Evolutionary conservation across 352 stramenopile genomes (phyloP), one percentile per base, ranked within the genome.

Genomic region (Phytophthora capsici): DNA sequence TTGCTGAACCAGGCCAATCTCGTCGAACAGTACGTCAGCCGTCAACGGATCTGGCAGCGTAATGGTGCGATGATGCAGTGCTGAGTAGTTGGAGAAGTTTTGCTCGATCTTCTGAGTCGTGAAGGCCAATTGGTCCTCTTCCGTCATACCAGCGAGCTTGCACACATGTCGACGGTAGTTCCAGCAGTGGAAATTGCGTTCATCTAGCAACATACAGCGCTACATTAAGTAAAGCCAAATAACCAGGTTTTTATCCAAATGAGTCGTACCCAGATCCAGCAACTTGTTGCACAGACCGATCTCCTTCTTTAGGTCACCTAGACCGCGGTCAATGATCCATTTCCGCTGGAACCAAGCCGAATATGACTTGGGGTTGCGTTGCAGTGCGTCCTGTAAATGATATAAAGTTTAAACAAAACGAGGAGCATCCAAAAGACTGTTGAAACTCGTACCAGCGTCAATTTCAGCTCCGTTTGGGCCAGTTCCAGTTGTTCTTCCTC

Each of bases 111-210:
- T 98, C 25, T 87, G 64, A n/a, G 80, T 93, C 12, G 96, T 98
- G 71, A 99, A 99, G 23, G 89, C 88, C 45, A 98, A 84, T 64
- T 99, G 91, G 19, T 95, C 73, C 6, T 94, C 72, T 16, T 71
- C 53, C 0, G 75, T 69, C 2, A 86, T 57, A 17, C 75, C 75
- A 8, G 80, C 78, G 46, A 89, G 64, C 19, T 82, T 76, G 53
- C 82, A 86, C 19, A 94, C 80, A 65, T 92, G 76, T 30, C 82
- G 84, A 22, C 86, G 95, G 75, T 99, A 99, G 71, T 99, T 99
- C 96, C 97, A 99, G 74, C 97, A 99, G 73, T 99, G 98, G 71
- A 99, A 99, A 66, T 99, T 99, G 30, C 97, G 86, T 58, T 99
- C 96, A 76, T 99, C 98, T 53, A 44, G 37, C 94, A 89, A 78